Evolutionary conservation across 257 asterid species (phyloP).

Genomic region (Phtheirospermum japonicum): DNA sequence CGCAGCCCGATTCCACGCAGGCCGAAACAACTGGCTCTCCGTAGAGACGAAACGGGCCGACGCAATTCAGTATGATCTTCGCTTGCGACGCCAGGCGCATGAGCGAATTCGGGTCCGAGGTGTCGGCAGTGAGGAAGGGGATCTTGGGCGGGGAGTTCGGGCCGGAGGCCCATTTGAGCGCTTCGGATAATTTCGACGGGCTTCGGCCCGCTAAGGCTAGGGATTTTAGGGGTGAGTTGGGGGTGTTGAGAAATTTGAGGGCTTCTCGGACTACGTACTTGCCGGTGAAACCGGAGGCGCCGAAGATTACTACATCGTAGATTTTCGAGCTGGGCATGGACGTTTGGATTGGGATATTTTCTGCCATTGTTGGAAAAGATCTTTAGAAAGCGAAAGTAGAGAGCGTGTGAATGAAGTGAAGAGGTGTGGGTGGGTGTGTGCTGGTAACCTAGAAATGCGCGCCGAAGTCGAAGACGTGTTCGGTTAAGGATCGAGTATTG

Average conservation of each 20-base stretch:
- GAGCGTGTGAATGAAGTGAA: not conserved
- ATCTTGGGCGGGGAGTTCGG: slow-evolving; percentile 51
- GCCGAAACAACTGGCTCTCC: slow-evolving; percentile 87
- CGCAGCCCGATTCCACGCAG: slow-evolving; percentile 73
- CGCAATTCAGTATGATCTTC: slow-evolving; percentile 63
- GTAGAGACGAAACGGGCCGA: slow-evolving; percentile 79
- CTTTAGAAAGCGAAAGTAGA: not conserved
- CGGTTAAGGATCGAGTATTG: too few species aligned
- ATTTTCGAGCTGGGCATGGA: slow-evolving; percentile 15
- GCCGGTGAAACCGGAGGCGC: slow-evolving; percentile 95
- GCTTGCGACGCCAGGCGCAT: slow-evolving; percentile 56
- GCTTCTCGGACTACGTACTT: slow-evolving; percentile 82
- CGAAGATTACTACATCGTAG: slow-evolving; percentile 66
- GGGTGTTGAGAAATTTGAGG: slow-evolving; percentile 61
- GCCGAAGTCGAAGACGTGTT: not conserved
- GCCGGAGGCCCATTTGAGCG: slow-evolving; percentile 75
- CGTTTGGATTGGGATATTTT: not conserved
- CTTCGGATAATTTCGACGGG: slow-evolving; percentile 51
- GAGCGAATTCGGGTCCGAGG: slow-evolving; percentile 59
- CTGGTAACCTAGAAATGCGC: not conserved
- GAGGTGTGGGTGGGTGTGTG: too few species aligned
- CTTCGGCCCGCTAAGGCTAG: slow-evolving; percentile 84
- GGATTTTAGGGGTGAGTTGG: slow-evolving; percentile 65
- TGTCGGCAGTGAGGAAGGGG: slow-evolving; percentile 73
- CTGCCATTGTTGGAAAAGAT: slow-evolving; percentile 32